These are phyloP conservation scores for Pisolithus tinctorius DNA, from an alignment of 768 basidiomycete species.

Conservation along the genomic window DNA sequence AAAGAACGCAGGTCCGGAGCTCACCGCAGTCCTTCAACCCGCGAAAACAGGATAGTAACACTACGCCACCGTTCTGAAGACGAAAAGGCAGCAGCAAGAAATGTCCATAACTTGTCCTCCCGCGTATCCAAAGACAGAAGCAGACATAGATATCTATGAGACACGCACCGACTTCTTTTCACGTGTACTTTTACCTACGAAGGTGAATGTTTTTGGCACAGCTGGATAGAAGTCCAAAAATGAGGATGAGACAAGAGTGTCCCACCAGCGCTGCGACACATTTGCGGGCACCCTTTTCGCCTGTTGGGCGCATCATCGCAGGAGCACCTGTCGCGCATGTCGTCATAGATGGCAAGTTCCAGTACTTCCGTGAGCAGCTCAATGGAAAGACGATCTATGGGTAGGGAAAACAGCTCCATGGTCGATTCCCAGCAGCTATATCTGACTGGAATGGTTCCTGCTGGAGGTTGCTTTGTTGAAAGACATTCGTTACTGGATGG, in stretches of 20 bases:
- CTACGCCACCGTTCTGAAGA: no score
- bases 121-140: no score
- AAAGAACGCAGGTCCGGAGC: no score
- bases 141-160: background rate
- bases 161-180: background rate
- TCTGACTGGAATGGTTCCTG: no score
- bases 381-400: background rate
- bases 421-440: no score
- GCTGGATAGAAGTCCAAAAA: background rate
- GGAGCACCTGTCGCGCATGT: background rate
- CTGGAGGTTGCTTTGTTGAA: no score
- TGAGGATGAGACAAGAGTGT: background rate
- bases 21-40: no score
- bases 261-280: background rate
- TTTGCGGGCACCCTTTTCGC: background rate
- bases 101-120: no score
- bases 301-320: no score
- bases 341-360: background rate
- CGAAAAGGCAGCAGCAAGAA: no score
- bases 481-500: no score
- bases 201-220: background rate
- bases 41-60: no score
- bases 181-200: background rate
- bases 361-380: background rate
- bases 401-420: background rate